Conservation (phyloP, 345 rosid genomes). For the Clausena lansium region DNA sequence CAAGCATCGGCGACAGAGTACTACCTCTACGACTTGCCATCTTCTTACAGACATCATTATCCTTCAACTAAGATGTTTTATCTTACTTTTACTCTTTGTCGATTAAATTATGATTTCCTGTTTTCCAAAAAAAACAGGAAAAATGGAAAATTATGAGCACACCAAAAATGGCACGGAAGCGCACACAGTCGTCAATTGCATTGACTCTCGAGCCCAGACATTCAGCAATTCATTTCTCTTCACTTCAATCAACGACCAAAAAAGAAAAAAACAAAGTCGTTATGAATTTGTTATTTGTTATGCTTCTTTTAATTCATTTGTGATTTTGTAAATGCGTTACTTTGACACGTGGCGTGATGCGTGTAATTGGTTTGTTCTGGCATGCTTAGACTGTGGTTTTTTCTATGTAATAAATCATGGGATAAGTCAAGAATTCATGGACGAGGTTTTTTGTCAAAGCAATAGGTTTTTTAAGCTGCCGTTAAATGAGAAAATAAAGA, state of each 20-base stretch:
- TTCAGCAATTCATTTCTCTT: constrained; percentile 34
- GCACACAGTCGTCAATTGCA: constrained; percentile 39
- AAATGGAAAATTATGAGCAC: constrained; percentile 7
- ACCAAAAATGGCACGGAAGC: constrained; percentile 15
- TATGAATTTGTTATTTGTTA: not conserved
- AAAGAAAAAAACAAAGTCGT: not conserved
- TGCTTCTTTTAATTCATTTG: not conserved
- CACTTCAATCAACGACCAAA: no score
- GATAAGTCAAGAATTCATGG: constrained; percentile 60
- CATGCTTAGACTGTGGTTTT: constrained; percentile 81
- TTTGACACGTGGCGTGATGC: not conserved
- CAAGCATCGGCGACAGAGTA: no score
- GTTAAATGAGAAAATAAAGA: constrained; percentile 58
- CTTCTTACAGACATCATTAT: no score
- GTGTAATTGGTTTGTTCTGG: constrained; percentile 29
- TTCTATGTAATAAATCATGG: constrained; percentile 85
- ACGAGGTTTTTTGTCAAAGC: constrained; percentile 62
- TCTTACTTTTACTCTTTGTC: no score
- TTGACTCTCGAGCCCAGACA: constrained; percentile 56
- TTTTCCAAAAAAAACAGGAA: not conserved
- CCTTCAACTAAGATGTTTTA: no score
- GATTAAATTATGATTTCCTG: no score
- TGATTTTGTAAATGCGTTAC: not conserved
- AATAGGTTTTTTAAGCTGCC: constrained; percentile 57
- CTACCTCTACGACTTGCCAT: no score